Base-by-base conservation (phyloP, 1,284 basidiomycete species). In the Rhodotorula sp. region DNA sequence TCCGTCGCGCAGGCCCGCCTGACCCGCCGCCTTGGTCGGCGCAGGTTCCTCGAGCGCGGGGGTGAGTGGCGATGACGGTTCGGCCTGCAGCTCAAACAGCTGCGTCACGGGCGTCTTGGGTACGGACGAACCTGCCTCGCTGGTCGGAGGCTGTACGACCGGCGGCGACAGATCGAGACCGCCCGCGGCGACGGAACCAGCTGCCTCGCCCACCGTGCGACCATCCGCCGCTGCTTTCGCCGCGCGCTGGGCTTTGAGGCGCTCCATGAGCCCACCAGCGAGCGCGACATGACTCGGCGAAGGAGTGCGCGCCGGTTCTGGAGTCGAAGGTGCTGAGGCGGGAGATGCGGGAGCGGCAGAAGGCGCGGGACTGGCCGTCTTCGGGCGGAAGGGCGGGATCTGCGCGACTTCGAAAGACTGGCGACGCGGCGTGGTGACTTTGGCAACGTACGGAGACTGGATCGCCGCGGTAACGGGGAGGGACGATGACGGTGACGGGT, bases 201-300 rank as follows among this genome's bases (percentile, higher is more conserved):
- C 48, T 23, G 23, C 27, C 23, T 52, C 14, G 17, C 44, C 27
- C 17, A 48, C 53, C 19, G 21, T 27, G 45, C 54, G 8, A 34
- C 34, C 34, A 34, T 5, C 5, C 34, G 42, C 27, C 5, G 64
- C 49, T 0, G 45, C 54, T 19, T 67, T 53, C 5, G 69, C 61
- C 12, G 70, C 70, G 9, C 70, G 62, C 41, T 65, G 66, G 42
- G 66, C 66, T n/a, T 71, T 71, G 50, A 71, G 61, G 7, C 70
- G 54, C 44, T 64, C 66, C 48, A 71, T 55, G n/a, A 71, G 53
- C 3, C 70, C 70, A 17, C 66, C 62, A 1, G 66, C 55, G 25
- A 67, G 34, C 14, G 64, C 55, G 19, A 71, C 66, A 48, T 46
- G 49, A 41, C 58, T n/a, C 1, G 62, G 61, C 23, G 62, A 34